Conservation (phyloP, 1,284 basidiomycete genomes). For the Malassezia slooffiae region DNA sequence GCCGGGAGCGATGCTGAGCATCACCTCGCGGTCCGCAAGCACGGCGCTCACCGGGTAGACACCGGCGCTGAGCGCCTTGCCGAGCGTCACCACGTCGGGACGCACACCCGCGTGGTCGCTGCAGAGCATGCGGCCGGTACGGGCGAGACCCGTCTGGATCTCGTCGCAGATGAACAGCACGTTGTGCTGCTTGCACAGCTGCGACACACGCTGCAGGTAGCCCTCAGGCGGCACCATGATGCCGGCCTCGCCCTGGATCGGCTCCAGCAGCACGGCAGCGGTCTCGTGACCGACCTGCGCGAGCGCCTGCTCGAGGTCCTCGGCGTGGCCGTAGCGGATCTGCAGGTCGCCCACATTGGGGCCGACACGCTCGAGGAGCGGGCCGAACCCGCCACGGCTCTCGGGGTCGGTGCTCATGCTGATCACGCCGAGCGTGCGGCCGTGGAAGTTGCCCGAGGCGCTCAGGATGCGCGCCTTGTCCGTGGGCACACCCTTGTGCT, state of each 20-base stretch:
- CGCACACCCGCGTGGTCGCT: slow-evolving; percentile 69
- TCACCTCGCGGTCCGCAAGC: slow-evolving; percentile 73
- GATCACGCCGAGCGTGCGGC: slow-evolving; percentile 79
- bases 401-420: slow-evolving; percentile 95
- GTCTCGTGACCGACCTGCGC: slow-evolving; percentile 70
- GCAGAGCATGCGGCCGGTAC: slow-evolving; percentile 50
- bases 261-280: slow-evolving; percentile 89
- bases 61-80: slow-evolving; percentile 91
- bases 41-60: slow-evolving; percentile 95
- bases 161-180: slow-evolving; percentile 94
- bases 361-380: slow-evolving; percentile 75
- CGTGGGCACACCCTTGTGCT: slow-evolving; percentile 65
- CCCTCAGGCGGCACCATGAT: slow-evolving; percentile 85
- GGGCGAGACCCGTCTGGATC: slow-evolving; percentile 63
- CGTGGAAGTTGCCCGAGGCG: slow-evolving; percentile 88
- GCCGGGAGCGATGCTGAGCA: slow-evolving; percentile 91
- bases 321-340: slow-evolving; percentile 46
- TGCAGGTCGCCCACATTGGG: slow-evolving; percentile 50
- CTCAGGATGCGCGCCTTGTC: slow-evolving; percentile 79
- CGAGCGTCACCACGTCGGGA: slow-evolving; percentile 84
- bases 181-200: slow-evolving; percentile 83
- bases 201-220: slow-evolving; percentile 66
- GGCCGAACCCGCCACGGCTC: slow-evolving; percentile 74
- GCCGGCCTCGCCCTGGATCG: slow-evolving; percentile 95
- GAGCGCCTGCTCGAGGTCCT: slow-evolving; percentile 71